Conservation (phyloP, 768 basidiomycete genomes). For the Boletellus ananiceps region DNA sequence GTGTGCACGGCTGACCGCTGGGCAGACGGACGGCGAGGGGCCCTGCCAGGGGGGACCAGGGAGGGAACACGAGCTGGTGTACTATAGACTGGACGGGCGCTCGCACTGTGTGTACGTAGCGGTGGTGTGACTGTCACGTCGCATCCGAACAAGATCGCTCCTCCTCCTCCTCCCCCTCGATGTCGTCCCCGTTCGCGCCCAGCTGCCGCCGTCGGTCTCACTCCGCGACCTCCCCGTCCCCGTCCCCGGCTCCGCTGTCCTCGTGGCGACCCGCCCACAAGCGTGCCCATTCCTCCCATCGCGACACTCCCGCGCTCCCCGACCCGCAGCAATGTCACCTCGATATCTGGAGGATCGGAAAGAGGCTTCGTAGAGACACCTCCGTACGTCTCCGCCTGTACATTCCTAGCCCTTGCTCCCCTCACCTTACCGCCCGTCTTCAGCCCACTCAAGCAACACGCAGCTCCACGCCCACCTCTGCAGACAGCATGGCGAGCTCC, state of each 20-base stretch:
- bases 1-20: background rate
- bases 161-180: background rate
- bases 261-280: slow-evolving; percentile 45
- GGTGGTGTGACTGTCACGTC: slow-evolving; percentile 21
- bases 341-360: slow-evolving; percentile 51
- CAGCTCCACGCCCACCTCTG: slow-evolving; percentile 28
- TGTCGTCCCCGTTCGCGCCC: slow-evolving; percentile 28
- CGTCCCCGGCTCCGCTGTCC: slow-evolving; percentile 33
- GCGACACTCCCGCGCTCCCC: slow-evolving; percentile 32
- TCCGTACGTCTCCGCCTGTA: slow-evolving; percentile 34
- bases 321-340: slow-evolving; percentile 48
- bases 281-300: slow-evolving; percentile 42
- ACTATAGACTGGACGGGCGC: slow-evolving; percentile 13
- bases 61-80: slow-evolving; percentile 16
- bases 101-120: slow-evolving; percentile 20
- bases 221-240: slow-evolving; percentile 39
- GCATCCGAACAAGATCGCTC: slow-evolving; percentile 15
- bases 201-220: slow-evolving; percentile 51
- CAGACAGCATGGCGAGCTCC: slow-evolving; percentile 27
- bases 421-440: slow-evolving; percentile 1
- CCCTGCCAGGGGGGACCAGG: background rate
- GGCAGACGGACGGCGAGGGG: slow-evolving; percentile 1
- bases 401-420: slow-evolving; percentile 1
- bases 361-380: slow-evolving; percentile 46
- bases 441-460: slow-evolving; percentile 21